Conservation (phyloP, 1,139 yeast species). For the Suhomyces terraborum region DNA sequence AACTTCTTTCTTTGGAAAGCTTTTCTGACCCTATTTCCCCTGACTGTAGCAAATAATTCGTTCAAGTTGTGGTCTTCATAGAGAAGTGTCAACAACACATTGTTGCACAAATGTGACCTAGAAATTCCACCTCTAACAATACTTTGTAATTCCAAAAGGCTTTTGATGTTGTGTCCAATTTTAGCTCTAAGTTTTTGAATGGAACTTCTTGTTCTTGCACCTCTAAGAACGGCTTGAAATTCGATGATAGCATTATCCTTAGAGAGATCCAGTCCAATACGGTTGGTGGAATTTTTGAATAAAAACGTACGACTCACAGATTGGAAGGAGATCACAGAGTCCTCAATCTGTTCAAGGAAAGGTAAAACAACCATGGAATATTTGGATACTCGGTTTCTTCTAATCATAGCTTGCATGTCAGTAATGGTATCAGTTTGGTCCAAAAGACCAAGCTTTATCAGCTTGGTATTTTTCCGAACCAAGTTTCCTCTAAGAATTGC, state of each 20-base stretch:
- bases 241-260: slow-evolving; percentile 23
- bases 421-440: slow-evolving; percentile 15
- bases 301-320: slow-evolving; percentile 30
- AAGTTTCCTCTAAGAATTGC: slow-evolving; percentile 31
- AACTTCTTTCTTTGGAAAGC: slow-evolving; percentile 25
- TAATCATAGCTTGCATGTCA: slow-evolving; percentile 33
- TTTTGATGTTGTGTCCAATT: slow-evolving; percentile 17
- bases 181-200: slow-evolving; percentile 22
- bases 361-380: slow-evolving; percentile 28
- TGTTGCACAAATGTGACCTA: slow-evolving; percentile 48
- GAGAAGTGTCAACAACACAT: slow-evolving; percentile 44
- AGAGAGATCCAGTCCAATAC: slow-evolving; percentile 15
- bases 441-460: slow-evolving; percentile 15
- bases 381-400: slow-evolving; percentile 28
- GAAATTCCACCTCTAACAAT: slow-evolving; percentile 54
- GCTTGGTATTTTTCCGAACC: slow-evolving; percentile 18
- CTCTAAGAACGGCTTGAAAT: slow-evolving; percentile 42
- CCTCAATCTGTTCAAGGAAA: slow-evolving; percentile 28
- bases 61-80: slow-evolving; percentile 42
- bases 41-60: slow-evolving; percentile 43
- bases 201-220: slow-evolving; percentile 26
- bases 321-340: slow-evolving; percentile 33
- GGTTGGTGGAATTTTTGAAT: slow-evolving; percentile 14
- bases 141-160: slow-evolving; percentile 47
- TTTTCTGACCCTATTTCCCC: slow-evolving; percentile 46